These are phyloP conservation scores for Penicillium sp. DNA, from an alignment of 2,329 filamentous ascomycete genomes.

Conservation along the genomic window DNA sequence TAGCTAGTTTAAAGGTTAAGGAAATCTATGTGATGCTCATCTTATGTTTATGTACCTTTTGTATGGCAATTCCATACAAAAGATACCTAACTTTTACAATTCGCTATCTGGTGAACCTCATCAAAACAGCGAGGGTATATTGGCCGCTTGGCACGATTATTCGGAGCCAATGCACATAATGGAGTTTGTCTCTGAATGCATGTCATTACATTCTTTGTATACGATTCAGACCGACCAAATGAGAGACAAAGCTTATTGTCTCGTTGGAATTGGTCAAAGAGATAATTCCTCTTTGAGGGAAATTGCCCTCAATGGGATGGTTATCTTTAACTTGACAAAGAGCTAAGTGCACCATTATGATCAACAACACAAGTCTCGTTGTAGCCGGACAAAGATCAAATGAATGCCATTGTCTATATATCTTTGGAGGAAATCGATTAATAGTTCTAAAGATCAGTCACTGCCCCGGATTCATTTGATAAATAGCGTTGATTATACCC, in stretches of 20 bases:
- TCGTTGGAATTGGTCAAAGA: background rate
- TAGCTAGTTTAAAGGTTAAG: no score
- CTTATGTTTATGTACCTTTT: no score
- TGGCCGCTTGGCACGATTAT: background rate
- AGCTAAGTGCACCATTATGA: background rate
- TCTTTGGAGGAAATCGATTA: background rate
- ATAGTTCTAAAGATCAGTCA: background rate
- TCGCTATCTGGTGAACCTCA: background rate
- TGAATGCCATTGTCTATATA: constrained; percentile 1
- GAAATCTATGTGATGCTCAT: background rate
- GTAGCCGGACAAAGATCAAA: background rate
- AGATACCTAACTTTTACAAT: no score
- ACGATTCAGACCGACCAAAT: no score
- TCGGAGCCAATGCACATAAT: background rate
- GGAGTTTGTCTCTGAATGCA: background rate
- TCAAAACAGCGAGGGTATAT: background rate
- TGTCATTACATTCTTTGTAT: background rate
- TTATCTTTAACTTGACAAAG: background rate
- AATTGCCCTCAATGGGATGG: background rate
- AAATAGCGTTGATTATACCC: background rate
- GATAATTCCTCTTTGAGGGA: background rate
- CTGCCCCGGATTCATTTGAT: background rate
- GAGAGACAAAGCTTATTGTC: background rate
- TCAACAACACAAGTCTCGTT: background rate
- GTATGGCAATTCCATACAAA: background rate